Base-by-base conservation (phyloP, 257 asterid genomes). In the Catharanthus roseus region DNA sequence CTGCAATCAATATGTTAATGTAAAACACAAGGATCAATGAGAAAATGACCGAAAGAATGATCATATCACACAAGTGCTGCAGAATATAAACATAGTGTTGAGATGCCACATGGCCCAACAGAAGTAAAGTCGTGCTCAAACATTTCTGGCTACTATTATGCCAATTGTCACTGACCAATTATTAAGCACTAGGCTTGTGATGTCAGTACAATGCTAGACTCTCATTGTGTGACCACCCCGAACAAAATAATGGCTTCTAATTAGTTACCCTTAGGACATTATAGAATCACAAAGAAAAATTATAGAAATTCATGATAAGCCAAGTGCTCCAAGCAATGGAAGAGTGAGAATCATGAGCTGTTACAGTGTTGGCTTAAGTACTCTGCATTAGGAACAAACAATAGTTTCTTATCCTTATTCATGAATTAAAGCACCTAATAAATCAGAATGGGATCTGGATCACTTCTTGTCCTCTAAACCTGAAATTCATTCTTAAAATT, bases 401-500 rank as follows among this genome's bases (percentile, higher is more conserved):
- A 21, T 36, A 44, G 60, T 44, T 28, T 44, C 24, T 26, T 11
- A 57, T 45, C 23, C 41, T 28, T 23, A 39, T 19, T 41, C 23
- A 12, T 12, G 11, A 16, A 19, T 41, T 23, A 72, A 45, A 23
- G 8, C 26, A n/a, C 51, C 33, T 2, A 33, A 16, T 72, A 34
- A 11, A 11, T 2, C 13, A 61, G 63, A 16, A 11, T 34, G 26
- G 53, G n/a, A 23, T 62, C 9, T 23, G 21, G 55, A 34, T 19
- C 7, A 47, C 55, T 49, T 18, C 1, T 45, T 13, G 19, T 45
- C 51, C 0, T 45, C 15, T 2, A 44, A 45, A 13, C 55, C 55
- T 49, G 55, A 49, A 49, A 19, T 23, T 49, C 55, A 31, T 36
- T 64, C 65, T 28, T 24, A 71, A 72, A 72, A 34, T 41, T 12